Conservation (phyloP, 805 yeast species). For the Candida ovalis region DNA sequence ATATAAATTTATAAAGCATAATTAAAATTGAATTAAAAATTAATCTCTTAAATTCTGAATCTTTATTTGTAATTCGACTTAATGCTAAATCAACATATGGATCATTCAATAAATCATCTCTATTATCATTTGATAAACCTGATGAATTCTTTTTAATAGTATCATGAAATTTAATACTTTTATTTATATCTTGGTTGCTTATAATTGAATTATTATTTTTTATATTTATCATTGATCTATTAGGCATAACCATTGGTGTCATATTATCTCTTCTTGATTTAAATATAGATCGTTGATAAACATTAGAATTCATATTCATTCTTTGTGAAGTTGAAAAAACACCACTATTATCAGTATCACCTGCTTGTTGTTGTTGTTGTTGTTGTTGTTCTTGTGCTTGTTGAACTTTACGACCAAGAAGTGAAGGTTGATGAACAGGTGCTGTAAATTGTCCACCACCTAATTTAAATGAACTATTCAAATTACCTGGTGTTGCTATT, state of each 20-base stretch:
- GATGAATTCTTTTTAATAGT: slow-evolving; percentile 7
- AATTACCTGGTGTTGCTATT: background rate
- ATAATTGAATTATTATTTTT: background rate
- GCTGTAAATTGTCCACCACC: background rate
- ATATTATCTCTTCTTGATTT: slow-evolving; percentile 14
- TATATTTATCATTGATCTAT: background rate
- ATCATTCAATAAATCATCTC: slow-evolving; percentile 18
- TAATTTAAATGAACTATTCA: background rate
- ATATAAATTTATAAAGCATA: slow-evolving; percentile 29
- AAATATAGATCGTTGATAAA: slow-evolving; percentile 23
- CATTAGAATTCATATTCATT: slow-evolving; percentile 5
- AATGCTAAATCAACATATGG: slow-evolving; percentile 45
- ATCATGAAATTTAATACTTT: no score
- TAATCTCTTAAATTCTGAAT: slow-evolving; percentile 33
- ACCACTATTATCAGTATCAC: background rate
- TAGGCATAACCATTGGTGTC: slow-evolving; percentile 8
- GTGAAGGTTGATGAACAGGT: background rate
- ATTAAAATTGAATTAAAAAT: slow-evolving; percentile 28
- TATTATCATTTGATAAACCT: background rate
- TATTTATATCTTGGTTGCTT: slow-evolving; percentile 1
- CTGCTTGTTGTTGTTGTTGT: background rate
- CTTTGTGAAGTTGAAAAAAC: slow-evolving; percentile 1
- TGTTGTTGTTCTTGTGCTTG: slow-evolving; percentile 3
- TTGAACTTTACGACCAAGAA: slow-evolving; percentile 1
- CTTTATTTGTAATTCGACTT: slow-evolving; percentile 40